These are phyloP conservation scores for Cladosporium sp. DNA, from an alignment of 2,329 filamentous ascomycete species.

Conservation along the genomic window DNA sequence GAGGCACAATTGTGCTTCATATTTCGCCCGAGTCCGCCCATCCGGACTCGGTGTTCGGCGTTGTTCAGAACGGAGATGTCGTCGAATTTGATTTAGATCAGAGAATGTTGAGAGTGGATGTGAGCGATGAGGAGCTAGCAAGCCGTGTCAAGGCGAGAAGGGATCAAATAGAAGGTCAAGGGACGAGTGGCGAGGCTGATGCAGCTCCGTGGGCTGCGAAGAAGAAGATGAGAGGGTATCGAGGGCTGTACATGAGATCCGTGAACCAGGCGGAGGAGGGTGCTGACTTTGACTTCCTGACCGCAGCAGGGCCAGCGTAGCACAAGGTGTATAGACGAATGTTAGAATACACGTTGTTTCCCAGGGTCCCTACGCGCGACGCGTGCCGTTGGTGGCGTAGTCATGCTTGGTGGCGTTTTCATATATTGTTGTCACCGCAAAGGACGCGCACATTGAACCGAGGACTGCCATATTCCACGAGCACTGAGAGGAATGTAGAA, in stretches of 20 bases:
- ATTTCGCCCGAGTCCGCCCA: constrained; percentile 54
- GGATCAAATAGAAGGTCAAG: constrained; percentile 25
- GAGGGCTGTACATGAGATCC: constrained; percentile 58
- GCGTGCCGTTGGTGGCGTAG: neutral
- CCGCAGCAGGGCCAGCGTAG: constrained; percentile 25
- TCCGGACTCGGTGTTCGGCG: constrained; percentile 49
- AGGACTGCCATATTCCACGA: neutral
- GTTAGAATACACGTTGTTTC: neutral
- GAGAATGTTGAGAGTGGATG: constrained; percentile 44
- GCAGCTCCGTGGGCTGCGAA: constrained; percentile 31
- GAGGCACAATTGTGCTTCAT: constrained; percentile 56
- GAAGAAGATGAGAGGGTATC: constrained; percentile 53
- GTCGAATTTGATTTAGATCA: constrained; percentile 49
- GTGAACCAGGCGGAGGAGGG: constrained; percentile 63
- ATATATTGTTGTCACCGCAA: neutral
- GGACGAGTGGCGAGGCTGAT: constrained; percentile 12
- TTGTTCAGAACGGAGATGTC: constrained; percentile 50
- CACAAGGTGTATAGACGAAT: neutral
- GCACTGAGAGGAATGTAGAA: neutral
- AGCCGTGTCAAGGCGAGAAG: constrained; percentile 39
- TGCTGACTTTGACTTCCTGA: constrained; percentile 64
- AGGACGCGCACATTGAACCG: neutral
- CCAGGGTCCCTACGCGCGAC: neutral
- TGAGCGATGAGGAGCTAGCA: constrained; percentile 45
- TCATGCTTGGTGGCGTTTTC: neutral